A percentile compares a stretch with the other conserved stretches of the same genome.
Conservation (phyloP, 2,329 filamentous ascomycete species). For the Diaporthe nobilis region DNA sequence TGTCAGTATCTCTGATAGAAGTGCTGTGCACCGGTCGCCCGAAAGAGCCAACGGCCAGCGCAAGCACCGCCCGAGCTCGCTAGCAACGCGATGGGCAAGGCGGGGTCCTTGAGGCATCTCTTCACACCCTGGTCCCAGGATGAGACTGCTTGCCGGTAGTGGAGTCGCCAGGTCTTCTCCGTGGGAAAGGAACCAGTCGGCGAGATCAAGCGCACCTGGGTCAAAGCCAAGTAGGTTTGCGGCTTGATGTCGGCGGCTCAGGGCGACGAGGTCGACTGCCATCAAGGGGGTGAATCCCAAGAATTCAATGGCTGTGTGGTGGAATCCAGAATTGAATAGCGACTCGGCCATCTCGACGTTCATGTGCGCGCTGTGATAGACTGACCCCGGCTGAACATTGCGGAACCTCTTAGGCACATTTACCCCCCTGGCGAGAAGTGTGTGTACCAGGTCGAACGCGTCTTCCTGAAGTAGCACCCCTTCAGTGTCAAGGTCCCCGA, state of each 20-base stretch:
- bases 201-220: neutral
- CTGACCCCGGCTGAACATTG: neutral
- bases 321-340: neutral
- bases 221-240: too few species aligned
- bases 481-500: too few species aligned
- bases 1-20: too few species aligned
- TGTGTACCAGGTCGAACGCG: neutral
- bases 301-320: neutral
- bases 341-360: neutral
- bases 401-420: neutral
- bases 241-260: neutral
- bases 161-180: neutral
- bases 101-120: too few species aligned
- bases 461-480: neutral
- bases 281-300: neutral
- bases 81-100: too few species aligned
- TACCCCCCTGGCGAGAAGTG: neutral
- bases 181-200: neutral
- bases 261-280: neutral
- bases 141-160: too few species aligned
- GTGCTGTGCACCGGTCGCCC: too few species aligned
- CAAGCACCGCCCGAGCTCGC: too few species aligned
- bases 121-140: too few species aligned
- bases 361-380: conserved; percentile 15
- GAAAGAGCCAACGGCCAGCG: too few species aligned